Evolutionary conservation across 2,329 filamentous ascomycete species (phyloP), one percentile per base, ranked within the genome.

Genomic region (Neopestalotiopsis sp.): DNA sequence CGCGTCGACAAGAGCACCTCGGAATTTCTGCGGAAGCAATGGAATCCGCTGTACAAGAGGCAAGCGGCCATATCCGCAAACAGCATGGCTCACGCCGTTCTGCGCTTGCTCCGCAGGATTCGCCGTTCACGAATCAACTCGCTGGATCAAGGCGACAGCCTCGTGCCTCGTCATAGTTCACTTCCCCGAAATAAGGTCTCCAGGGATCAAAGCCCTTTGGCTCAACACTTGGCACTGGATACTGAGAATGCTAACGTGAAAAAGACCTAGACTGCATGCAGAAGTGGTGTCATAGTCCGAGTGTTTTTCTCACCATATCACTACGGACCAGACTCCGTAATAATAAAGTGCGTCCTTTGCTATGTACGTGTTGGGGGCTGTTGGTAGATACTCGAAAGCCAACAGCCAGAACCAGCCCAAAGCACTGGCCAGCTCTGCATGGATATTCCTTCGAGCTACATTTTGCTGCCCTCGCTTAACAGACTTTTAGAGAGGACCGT

Each of bases 201-300:
- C 65, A 59, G 56, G 65, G 65, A 67, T 67, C 14, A n/a, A 59
- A 56, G 65, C 13, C 34, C 65, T 61, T 67, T 32, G 45, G 34
- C 53, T 67, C 24, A 56, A 59, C 65, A 67, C 28, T 53, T 67
- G 65, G 65, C 65, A 67, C 53, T 17, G 20, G 32, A 17, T 49
- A 49, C 49, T 59, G 17, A 30, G 57, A 28, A 20, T 62, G 30
- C 59, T 56, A 67, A 42, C 20, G 38, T 67, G 42, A 45, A 67
- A 67, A 42, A 17, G 34, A 30, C 34, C 32, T 67, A 67, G 65
- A 61, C 45, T 40, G 65, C 3, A 66, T 67, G 65, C 65, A 49
- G 20, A 61, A 61, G 56, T 67, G 65, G 65, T 67, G 65, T 67
- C 65, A 67, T 67, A 24, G 56, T 67, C 56, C 30, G 32, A 28